phyloP scores from a whole-genome alignment of 257 asterid species.

The Lavandula angustifolia region DNA sequence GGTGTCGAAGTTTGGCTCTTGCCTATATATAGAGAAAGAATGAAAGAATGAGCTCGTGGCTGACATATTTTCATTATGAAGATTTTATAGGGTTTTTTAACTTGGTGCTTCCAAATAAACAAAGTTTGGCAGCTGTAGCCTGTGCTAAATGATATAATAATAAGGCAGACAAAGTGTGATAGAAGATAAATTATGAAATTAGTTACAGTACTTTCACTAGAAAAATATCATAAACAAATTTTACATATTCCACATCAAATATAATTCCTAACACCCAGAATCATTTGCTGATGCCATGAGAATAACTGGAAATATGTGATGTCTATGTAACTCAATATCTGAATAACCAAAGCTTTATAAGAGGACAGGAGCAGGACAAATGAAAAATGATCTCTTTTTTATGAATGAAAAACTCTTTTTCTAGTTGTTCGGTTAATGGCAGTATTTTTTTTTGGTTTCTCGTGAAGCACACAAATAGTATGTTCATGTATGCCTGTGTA shows the following conservation, averaged over 20 bases:
- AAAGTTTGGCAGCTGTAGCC: slow-evolving; percentile 10
- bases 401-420: slow-evolving; percentile 2
- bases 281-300: background rate
- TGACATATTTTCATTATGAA: slow-evolving; percentile 21
- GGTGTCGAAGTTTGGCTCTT: slow-evolving; percentile 94
- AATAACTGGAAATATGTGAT: slow-evolving; percentile 20
- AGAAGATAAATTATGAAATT: background rate
- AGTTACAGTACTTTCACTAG: background rate
- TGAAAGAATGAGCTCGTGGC: slow-evolving; percentile 24
- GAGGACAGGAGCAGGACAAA: background rate
- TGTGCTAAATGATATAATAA: background rate
- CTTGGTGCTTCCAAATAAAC: slow-evolving; percentile 10
- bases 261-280: background rate
- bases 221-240: background rate
- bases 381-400: background rate
- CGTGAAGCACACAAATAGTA: background rate
- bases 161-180: background rate
- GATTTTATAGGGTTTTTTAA: background rate
- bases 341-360: background rate
- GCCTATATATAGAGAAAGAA: slow-evolving; percentile 53
- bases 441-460: background rate
- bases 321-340: background rate
- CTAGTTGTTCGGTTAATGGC: background rate
- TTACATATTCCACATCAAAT: background rate
- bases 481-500: background rate